Conservation (phyloP, 108 stramenopile genomes). For the Cylindrotheca closterium region DNA sequence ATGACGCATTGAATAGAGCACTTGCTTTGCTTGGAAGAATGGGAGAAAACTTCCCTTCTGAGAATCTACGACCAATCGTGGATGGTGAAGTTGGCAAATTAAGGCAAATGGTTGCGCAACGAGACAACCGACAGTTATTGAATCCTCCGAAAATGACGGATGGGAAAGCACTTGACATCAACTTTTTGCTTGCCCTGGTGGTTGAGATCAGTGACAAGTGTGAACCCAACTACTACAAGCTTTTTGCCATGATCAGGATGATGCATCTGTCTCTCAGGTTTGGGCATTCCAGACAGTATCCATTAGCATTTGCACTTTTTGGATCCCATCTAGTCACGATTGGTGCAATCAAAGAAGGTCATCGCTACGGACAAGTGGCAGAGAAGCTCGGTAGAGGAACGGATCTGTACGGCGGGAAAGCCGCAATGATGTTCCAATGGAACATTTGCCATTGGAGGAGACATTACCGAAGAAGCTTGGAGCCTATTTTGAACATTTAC, state of each 20-base stretch:
- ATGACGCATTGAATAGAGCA: slow-evolving; percentile 14
- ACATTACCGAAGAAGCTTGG: slow-evolving; percentile 15
- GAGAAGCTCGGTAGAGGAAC: slow-evolving; percentile 18
- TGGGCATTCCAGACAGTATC: slow-evolving; percentile 27
- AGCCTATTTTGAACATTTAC: slow-evolving; percentile 25
- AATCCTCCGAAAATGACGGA: slow-evolving; percentile 21
- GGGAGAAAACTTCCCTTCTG: slow-evolving; percentile 18
- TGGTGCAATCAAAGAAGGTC: slow-evolving; percentile 21
- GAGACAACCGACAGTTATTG: slow-evolving; percentile 11
- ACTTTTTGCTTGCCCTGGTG: slow-evolving; percentile 18
- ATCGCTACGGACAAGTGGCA: slow-evolving; percentile 22
- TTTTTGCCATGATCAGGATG: slow-evolving; percentile 28
- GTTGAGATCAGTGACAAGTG: slow-evolving; percentile 8
- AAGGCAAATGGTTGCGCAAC: not conserved
- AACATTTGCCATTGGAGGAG: slow-evolving; percentile 28
- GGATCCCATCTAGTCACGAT: slow-evolving; percentile 2
- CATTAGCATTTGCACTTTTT: slow-evolving; percentile 17
- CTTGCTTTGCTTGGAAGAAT: slow-evolving; percentile 11
- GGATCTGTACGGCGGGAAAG: slow-evolving; percentile 25
- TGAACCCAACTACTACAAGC: not conserved
- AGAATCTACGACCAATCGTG: not conserved
- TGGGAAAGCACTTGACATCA: slow-evolving; percentile 20
- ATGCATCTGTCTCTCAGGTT: slow-evolving; percentile 20
- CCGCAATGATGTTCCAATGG: slow-evolving; percentile 27
- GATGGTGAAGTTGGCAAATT: slow-evolving; percentile 10